Evolutionary conservation across 176 grass and related monocot species (phyloP), one percentile per base, ranked within the genome.

Genomic region (Musa itinerans): DNA sequence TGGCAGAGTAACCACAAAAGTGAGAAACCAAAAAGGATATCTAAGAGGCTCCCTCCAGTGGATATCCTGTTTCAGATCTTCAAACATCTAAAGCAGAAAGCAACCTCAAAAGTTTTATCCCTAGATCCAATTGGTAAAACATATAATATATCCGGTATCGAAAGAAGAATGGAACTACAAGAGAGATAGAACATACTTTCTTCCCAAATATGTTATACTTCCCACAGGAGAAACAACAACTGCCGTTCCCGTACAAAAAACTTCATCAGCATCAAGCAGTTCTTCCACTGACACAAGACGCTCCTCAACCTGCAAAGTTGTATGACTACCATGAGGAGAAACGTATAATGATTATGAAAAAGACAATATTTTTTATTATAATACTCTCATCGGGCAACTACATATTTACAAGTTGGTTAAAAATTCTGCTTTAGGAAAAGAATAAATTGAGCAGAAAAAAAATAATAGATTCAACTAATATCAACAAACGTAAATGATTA

Each of bases 191-290:
- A 50, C 2, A 56, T 23, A 92, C 90, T 90, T 90, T 83, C 86
- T 96, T 50, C 87, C 90, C 77, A 88, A 87, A 26, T 90, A 96
- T 68, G 89, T 96, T 65, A 96, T 92, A 73, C 93, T 90, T 63
- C 93, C 93, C 68, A 96, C 93, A 52, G 93, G 87, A 51, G 93
- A 92, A 26, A 96, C 83, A 14, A 96, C 90, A 22, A 96, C 87
- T 72, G 93, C 93, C 7, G 93, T 90, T 79, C 93, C 89, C 1
- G 93, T 90, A 74, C 93, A 96, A 79, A 96, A 96, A 13, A 92
- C 93, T 83, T 96, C 93, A 80, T 96, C 89, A 22, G 93, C 90
- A 61, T 90, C 90, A 61, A 96, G 85, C 54, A 96, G 54, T 57
- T 96, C 93, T 68, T 96, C 93, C 59, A 96, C 85, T 5, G 85